Evolutionary conservation across 768 basidiomycete species (phyloP).

Genomic region (Naganishia randhawae): DNA sequence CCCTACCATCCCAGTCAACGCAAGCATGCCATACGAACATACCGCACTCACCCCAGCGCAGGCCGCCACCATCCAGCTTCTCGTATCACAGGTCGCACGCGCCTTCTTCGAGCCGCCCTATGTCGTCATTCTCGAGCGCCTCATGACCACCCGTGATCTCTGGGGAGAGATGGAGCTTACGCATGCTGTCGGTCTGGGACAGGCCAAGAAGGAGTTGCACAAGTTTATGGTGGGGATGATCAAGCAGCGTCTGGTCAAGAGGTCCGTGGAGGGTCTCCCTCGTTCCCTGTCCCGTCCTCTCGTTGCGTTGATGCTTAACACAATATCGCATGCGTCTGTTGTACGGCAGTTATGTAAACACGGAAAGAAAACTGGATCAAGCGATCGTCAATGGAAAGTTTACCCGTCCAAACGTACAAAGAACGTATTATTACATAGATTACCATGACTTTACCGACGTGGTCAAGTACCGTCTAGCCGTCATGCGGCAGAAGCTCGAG

Average conservation of each 20-base stretch:
- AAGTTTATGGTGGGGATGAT: slow-evolving; percentile 43
- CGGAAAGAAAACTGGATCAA: slow-evolving; percentile 34
- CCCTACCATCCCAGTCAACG: neutral
- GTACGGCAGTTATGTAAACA: slow-evolving; percentile 45
- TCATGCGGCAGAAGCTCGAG: slow-evolving; percentile 86
- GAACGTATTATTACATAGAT: slow-evolving; percentile 94
- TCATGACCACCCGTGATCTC: slow-evolving; percentile 59
- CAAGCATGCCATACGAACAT: slow-evolving; percentile 21
- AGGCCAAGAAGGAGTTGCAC: slow-evolving; percentile 38
- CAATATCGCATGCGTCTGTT: no score
- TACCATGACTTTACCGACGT: slow-evolving; percentile 94
- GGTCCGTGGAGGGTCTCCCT: slow-evolving; percentile 6
- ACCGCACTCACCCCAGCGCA: slow-evolving; percentile 3
- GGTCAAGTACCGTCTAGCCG: slow-evolving; percentile 92
- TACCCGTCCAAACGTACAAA: slow-evolving; percentile 59
- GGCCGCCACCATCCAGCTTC: slow-evolving; percentile 60
- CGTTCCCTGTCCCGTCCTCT: no score
- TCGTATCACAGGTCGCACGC: slow-evolving; percentile 88
- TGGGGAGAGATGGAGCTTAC: slow-evolving; percentile 39
- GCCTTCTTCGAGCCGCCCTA: slow-evolving; percentile 92
- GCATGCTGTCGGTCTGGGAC: slow-evolving; percentile 17
- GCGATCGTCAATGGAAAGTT: slow-evolving; percentile 37
- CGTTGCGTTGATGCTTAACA: no score
- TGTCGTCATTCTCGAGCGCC: slow-evolving; percentile 87
- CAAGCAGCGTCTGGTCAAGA: slow-evolving; percentile 28